Conservation (phyloP, 2,329 filamentous ascomycete genomes). For the Fusarium sp. region DNA sequence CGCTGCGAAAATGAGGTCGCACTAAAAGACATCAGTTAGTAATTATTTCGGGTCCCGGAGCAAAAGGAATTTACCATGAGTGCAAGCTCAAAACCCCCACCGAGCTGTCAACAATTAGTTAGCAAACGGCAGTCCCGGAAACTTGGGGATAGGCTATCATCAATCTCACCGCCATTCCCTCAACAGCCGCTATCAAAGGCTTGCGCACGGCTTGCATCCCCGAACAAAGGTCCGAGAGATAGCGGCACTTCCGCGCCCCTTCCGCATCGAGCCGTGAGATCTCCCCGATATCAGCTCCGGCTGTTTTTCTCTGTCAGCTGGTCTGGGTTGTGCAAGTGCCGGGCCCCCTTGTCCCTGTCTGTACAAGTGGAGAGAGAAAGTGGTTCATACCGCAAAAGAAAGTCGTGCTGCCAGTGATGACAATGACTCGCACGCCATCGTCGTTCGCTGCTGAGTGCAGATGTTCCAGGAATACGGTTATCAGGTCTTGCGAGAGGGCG, state of each 20-base stretch:
- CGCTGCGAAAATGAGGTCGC: constrained; percentile 54
- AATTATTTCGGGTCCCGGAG: constrained; percentile 3
- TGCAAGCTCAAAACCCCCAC: constrained; percentile 63
- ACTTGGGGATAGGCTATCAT: background rate
- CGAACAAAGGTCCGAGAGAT: constrained; percentile 56
- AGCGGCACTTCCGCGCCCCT: constrained; percentile 49
- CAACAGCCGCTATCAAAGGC: constrained; percentile 61
- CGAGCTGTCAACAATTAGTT: constrained; percentile 51
- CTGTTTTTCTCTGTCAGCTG: constrained; percentile 40
- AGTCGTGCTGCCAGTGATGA: constrained; percentile 53
- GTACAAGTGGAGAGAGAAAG: background rate
- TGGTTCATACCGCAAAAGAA: constrained; percentile 51
- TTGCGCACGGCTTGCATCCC: constrained; percentile 54
- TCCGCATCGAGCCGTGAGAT: constrained; percentile 50
- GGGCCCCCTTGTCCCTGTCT: constrained; percentile 5
- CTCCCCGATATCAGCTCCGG: constrained; percentile 52
- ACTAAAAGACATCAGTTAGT: constrained; percentile 38
- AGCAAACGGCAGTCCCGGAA: background rate
- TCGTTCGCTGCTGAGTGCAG: constrained; percentile 43
- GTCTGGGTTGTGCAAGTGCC: constrained; percentile 12
- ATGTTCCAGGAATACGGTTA: constrained; percentile 55
- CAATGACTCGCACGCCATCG: constrained; percentile 50
- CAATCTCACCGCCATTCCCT: constrained; percentile 61
- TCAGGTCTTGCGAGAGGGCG: constrained; percentile 64
- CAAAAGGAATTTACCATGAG: constrained; percentile 53